Base-by-base conservation (phyloP, 257 asterid species). In the Agastache rugosa region DNA sequence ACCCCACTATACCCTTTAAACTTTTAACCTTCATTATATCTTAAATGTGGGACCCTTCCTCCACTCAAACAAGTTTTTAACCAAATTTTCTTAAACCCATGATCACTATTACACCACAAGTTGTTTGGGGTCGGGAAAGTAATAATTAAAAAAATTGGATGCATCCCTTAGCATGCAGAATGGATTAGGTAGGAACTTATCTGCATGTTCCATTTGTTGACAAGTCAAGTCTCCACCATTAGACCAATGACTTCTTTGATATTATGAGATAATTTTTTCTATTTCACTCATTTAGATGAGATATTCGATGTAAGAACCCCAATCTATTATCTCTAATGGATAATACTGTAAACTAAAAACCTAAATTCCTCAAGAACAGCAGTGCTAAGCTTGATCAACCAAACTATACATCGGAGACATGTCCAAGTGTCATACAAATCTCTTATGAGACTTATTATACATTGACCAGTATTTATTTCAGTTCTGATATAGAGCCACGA, bases 141-240 rank as follows among this genome's bases (percentile, higher is more conserved):
- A 15, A 47, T 47, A 12, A n/a, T 14, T 22, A 61, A 11, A 29
- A 29, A 27, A 17, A n/a, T 37, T 15, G 11, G 39, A 42, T 35
- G 79, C 29, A 25, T 85, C 80, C 73, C 50, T 35, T 16, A 37
- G 42, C 17, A 58, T 27, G 34, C 20, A 48, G 22, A 71, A 44
- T 22, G 45, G 27, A 65, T 29, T 42, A 68, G 53, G n/a, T 2
- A 54, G 67, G 58, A 54, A 65, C 60, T 73, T 53, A 45, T 67
- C 55, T 27, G 8, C 31, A 59, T 58, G 51, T 27, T 64, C 71
- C 74, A 55, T 31, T 47, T 20, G 66, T 54, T 23, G 39, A 17
- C 50, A 60, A 45, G 72, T 39, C 75, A 61, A 59, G 22, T 55
- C 50, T 59, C 77, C 78, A 69, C 63, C 14, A 55, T 19, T 69